These are phyloP conservation scores for Tolypocladium album DNA, from an alignment of 2,329 filamentous ascomycete species.

Conservation along the genomic window DNA sequence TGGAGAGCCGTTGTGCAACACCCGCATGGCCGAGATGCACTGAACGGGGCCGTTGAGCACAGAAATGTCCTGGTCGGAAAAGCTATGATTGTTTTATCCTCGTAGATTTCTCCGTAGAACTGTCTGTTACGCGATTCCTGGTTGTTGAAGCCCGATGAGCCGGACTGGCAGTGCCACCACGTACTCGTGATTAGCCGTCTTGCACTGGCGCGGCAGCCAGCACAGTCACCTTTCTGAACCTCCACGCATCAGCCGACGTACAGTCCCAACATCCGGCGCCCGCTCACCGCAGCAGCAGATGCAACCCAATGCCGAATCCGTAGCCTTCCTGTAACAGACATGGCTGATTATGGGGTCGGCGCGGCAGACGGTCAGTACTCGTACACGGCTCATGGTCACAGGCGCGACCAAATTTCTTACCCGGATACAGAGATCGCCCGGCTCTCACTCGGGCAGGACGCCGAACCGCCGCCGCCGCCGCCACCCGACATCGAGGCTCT, in stretches of 20 bases:
- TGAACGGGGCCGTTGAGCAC: background rate
- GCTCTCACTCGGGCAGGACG: constrained; percentile 26
- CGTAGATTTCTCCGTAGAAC: background rate
- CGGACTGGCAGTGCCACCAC: background rate
- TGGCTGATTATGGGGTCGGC: constrained; percentile 24
- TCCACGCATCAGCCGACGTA: background rate
- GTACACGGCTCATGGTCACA: background rate
- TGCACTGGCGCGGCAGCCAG: background rate
- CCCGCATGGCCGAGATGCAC: background rate
- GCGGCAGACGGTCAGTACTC: constrained; percentile 22
- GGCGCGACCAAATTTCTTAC: constrained; percentile 12
- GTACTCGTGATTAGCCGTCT: background rate
- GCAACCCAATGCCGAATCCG: constrained; percentile 2
- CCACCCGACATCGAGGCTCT: constrained; percentile 30
- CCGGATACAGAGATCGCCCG: constrained; percentile 25
- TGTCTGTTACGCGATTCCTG: background rate
- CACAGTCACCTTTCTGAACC: background rate
- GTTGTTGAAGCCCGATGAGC: background rate
- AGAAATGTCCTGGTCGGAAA: background rate
- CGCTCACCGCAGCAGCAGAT: background rate
- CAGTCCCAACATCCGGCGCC: background rate
- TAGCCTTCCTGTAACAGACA: constrained; percentile 7
- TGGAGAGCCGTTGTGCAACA: background rate
- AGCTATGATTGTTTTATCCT: background rate
- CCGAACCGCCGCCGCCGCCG: constrained; percentile 19